Evolutionary conservation across 208 protist genomes (phyloP).

Genomic region (Leishmania gerbilli): DNA sequence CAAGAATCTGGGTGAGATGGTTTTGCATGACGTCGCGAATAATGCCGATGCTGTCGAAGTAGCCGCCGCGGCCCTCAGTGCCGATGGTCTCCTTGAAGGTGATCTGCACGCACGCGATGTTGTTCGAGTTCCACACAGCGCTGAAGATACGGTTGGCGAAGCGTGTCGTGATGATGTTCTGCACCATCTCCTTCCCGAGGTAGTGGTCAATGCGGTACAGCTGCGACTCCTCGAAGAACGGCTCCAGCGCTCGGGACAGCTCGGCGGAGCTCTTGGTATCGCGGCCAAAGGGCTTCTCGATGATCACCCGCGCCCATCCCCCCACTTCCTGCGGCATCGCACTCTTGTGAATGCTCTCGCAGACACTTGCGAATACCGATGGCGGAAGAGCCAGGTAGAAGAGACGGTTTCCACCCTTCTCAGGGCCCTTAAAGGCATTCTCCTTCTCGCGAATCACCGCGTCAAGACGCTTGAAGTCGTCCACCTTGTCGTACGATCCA

Average conservation of each 20-base stretch:
- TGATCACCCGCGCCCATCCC: slow-evolving; percentile 86
- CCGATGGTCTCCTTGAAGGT: slow-evolving; percentile 95
- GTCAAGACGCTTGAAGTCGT: slow-evolving; percentile 79
- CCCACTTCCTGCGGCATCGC: slow-evolving; percentile 57
- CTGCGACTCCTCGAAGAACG: slow-evolving; percentile 86
- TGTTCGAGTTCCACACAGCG: slow-evolving; percentile 87
- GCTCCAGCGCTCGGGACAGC: slow-evolving; percentile 74
- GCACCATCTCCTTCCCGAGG: slow-evolving; percentile 95
- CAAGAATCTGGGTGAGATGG: slow-evolving; percentile 94
- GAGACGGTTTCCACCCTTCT: slow-evolving; percentile 75
- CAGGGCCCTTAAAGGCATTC: slow-evolving; percentile 35
- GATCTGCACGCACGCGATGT: slow-evolving; percentile 92
- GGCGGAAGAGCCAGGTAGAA: slow-evolving; percentile 94
- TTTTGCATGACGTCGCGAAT: slow-evolving; percentile 96
- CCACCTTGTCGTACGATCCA: slow-evolving; percentile 74
- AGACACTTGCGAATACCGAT: slow-evolving; percentile 70
- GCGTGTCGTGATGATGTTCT: slow-evolving; percentile 92
- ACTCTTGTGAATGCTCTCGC: slow-evolving; percentile 49
- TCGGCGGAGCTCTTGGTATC: slow-evolving; percentile 79
- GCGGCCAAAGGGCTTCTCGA: slow-evolving; percentile 94
- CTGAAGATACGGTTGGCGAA: slow-evolving; percentile 94
- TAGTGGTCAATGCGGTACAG: slow-evolving; percentile 96
- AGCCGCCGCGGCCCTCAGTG: slow-evolving; percentile 90
- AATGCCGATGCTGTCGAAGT: slow-evolving; percentile 94
- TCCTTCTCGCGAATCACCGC: slow-evolving; percentile 55